A percentile compares a stretch with the other conserved stretches of the same genome.
Evolutionary conservation across 192 early-diverging fungal species (phyloP).

Genomic region (Backusella circina): DNA sequence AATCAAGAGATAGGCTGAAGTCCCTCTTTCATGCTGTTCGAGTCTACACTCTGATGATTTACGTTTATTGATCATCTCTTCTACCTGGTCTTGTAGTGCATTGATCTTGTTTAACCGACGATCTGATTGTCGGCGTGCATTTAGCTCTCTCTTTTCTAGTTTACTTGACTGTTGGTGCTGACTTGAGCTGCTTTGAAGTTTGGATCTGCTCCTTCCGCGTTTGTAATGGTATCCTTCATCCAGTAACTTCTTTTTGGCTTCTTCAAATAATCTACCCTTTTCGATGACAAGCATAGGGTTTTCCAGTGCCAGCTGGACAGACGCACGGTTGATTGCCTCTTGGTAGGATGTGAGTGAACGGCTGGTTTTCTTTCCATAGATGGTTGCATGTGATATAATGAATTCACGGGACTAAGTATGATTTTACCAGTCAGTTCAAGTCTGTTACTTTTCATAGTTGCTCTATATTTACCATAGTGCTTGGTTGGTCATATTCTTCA

Average conservation of each 20-base stretch:
- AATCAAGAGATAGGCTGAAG: not conserved
- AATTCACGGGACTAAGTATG: slow-evolving; percentile 34
- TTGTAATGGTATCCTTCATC: slow-evolving; percentile 52
- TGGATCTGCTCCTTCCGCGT: slow-evolving; percentile 53
- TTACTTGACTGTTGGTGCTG: slow-evolving; percentile 25
- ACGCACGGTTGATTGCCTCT: slow-evolving; percentile 49
- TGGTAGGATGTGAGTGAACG: slow-evolving; percentile 51
- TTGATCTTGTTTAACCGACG: slow-evolving; percentile 33
- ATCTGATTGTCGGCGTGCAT: slow-evolving; percentile 25
- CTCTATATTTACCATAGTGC: not conserved
- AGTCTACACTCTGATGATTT: not conserved
- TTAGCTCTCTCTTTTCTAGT: not conserved
- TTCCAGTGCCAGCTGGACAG: slow-evolving; percentile 40
- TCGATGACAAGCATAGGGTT: slow-evolving; percentile 41
- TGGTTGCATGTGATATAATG: slow-evolving; percentile 48
- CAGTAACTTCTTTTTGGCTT: slow-evolving; percentile 47
- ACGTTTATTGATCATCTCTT: slow-evolving; percentile 31
- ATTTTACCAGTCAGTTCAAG: not conserved
- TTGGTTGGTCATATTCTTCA: not conserved
- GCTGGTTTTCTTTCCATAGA: slow-evolving; percentile 52
- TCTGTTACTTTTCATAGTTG: not conserved
- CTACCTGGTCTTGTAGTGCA: slow-evolving; percentile 30
- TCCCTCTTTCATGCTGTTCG: not conserved
- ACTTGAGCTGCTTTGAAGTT: slow-evolving; percentile 20
- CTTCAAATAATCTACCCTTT: slow-evolving; percentile 44